Evolutionary conservation across 495 filamentous ascomycete genomes (phyloP).

Genomic region (Neurospora intermedia): DNA sequence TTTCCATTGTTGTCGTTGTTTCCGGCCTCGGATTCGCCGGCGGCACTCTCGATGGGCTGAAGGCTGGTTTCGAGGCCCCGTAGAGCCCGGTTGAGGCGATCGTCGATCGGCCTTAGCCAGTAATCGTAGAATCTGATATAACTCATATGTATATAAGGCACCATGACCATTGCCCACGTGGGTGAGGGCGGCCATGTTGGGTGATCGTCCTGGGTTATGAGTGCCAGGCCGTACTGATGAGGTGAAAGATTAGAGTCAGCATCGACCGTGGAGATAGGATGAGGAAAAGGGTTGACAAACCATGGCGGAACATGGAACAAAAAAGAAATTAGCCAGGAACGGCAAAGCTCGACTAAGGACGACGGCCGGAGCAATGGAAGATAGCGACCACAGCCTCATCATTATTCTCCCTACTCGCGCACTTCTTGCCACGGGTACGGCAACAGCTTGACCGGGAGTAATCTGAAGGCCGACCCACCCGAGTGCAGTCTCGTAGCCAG

Average conservation of each 20-base stretch:
- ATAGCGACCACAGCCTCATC: slow-evolving; percentile 13
- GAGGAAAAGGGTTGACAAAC: slow-evolving; percentile 13
- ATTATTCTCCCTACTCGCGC: background rate
- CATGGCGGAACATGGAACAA: slow-evolving; percentile 24
- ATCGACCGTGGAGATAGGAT: too few relatives aligned
- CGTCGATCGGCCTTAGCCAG: slow-evolving; percentile 51
- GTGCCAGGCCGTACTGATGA: slow-evolving; percentile 13
- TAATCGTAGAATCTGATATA: slow-evolving; percentile 60
- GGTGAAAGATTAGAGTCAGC: background rate
- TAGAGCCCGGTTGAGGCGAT: slow-evolving; percentile 41
- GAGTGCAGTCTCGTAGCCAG: slow-evolving; percentile 19
- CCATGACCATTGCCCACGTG: slow-evolving; percentile 53
- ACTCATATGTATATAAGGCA: slow-evolving; percentile 56
- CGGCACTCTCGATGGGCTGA: background rate
- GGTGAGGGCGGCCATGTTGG: slow-evolving; percentile 62
- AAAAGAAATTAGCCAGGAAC: slow-evolving; percentile 16
- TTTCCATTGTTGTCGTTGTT: slow-evolving; percentile 1
- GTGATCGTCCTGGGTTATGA: slow-evolving; percentile 15
- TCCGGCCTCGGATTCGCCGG: background rate
- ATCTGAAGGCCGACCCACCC: slow-evolving; percentile 13
- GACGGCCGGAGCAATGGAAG: slow-evolving; percentile 29
- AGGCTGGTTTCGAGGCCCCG: slow-evolving; percentile 1
- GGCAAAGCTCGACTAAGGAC: slow-evolving; percentile 25
- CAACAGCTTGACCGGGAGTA: background rate
- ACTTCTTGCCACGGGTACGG: background rate